phyloP scores from a whole-genome alignment of 345 rosid genomes.

The Linum trigynum region DNA sequence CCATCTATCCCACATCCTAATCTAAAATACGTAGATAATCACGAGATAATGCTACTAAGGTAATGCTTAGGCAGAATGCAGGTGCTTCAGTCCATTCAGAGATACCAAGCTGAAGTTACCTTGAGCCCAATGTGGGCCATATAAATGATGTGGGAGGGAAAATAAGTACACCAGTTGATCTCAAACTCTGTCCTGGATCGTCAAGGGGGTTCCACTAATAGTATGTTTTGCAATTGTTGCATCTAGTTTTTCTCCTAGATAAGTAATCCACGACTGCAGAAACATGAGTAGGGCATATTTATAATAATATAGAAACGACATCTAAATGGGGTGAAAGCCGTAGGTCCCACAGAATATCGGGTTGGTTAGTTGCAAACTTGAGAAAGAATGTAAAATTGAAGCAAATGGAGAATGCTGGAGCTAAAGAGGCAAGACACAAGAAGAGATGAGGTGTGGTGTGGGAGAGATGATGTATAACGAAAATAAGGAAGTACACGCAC shows the following conservation, averaged over 20 bases:
- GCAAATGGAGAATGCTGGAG: background rate
- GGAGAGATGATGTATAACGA: background rate
- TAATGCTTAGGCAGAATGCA: too few relatives aligned
- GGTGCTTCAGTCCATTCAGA: too few relatives aligned
- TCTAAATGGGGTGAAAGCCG: too few relatives aligned
- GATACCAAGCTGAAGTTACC: conserved; percentile 16
- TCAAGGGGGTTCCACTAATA: conserved; percentile 12
- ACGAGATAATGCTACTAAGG: too few relatives aligned
- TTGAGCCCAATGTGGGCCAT: background rate
- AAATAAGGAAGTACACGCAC: conserved; percentile 17
- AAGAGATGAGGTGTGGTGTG: background rate
- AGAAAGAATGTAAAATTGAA: too few relatives aligned
- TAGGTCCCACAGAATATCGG: too few relatives aligned
- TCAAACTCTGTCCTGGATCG: conserved; percentile 27
- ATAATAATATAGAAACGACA: too few relatives aligned
- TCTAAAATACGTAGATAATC: too few relatives aligned
- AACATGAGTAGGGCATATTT: background rate
- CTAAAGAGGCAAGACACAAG: background rate
- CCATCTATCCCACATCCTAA: too few relatives aligned
- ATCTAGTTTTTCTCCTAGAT: conserved; percentile 74
- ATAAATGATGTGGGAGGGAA: background rate
- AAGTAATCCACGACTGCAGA: conserved; percentile 74
- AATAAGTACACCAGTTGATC: background rate
- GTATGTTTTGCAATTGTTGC: conserved; percentile 48
- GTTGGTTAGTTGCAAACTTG: background rate